Conservation (phyloP, 2,329 filamentous ascomycete species). For the Aspergillus sp. region DNA sequence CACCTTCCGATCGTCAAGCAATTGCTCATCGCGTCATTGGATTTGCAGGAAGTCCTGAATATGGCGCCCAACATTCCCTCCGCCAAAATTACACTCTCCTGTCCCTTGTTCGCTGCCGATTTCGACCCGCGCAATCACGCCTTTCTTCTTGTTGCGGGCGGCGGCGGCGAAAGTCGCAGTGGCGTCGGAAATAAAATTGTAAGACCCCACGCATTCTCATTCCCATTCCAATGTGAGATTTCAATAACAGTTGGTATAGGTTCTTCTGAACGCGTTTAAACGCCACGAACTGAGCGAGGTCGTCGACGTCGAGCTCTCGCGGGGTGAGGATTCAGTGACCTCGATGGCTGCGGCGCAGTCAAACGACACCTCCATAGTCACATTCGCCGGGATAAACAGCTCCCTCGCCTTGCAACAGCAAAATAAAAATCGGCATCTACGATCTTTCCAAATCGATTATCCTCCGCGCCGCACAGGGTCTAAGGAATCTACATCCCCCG, state of each 20-base stretch:
- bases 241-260: constrained; percentile 45
- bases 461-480: constrained; percentile 45
- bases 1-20: constrained; percentile 3
- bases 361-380: constrained; percentile 50
- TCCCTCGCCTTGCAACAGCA: constrained; percentile 68
- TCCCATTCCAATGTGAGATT: no score
- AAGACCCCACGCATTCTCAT: constrained; percentile 33
- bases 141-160: constrained; percentile 78
- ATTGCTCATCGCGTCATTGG: constrained; percentile 1
- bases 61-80: constrained; percentile 43
- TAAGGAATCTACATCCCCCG: constrained; percentile 16
- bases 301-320: constrained; percentile 74
- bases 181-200: constrained; percentile 88
- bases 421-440: constrained; percentile 81
- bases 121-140: constrained; percentile 79
- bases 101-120: constrained; percentile 83
- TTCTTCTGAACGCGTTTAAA: constrained; percentile 68
- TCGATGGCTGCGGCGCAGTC: constrained; percentile 72
- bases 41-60: constrained; percentile 7
- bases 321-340: constrained; percentile 85
- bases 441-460: constrained; percentile 67
- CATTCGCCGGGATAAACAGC: constrained; percentile 82
- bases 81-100: constrained; percentile 69
- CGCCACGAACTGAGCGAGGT: constrained; percentile 63
- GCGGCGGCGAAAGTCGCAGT: constrained; percentile 77